phyloP scores from a whole-genome alignment of 176 grass and related monocot genomes.

The Hordeum marinum region DNA sequence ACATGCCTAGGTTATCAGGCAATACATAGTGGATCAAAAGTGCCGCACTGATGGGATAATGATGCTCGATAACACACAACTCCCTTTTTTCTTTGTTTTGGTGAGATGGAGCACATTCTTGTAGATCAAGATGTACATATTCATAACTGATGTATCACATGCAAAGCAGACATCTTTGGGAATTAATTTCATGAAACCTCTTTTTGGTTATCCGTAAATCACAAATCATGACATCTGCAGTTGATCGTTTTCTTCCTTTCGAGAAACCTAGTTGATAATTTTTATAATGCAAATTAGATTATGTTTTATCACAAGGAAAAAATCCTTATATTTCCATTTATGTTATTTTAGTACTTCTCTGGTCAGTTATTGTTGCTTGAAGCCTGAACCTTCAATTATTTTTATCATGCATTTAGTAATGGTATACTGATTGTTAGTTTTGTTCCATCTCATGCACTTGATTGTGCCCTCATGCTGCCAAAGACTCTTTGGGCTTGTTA shows the following conservation, averaged over 20 bases:
- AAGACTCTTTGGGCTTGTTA: not conserved
- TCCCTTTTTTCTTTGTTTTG: not conserved
- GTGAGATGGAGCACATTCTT: not conserved
- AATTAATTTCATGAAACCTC: not conserved
- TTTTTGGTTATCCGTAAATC: not conserved
- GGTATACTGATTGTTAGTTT: not conserved
- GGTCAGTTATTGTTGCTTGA: slow-evolving; percentile 3
- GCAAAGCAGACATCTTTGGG: not conserved
- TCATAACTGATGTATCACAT: not conserved
- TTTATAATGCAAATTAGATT: not conserved
- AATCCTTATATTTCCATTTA: slow-evolving; percentile 8
- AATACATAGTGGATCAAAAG: not conserved
- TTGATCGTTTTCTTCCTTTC: not conserved
- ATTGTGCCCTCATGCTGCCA: not conserved
- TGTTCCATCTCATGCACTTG: not conserved
- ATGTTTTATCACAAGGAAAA: not conserved
- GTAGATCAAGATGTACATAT: not conserved
- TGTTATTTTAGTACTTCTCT: not conserved
- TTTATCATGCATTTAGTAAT: not conserved
- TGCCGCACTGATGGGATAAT: not conserved
- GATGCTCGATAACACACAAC: not conserved
- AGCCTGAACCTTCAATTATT: not conserved
- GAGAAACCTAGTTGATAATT: not conserved
- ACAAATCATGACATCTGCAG: not conserved
- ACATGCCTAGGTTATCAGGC: not conserved